Evolutionary conservation across 768 basidiomycete species (phyloP).

Genomic region (Lactarius akahatsu): DNA sequence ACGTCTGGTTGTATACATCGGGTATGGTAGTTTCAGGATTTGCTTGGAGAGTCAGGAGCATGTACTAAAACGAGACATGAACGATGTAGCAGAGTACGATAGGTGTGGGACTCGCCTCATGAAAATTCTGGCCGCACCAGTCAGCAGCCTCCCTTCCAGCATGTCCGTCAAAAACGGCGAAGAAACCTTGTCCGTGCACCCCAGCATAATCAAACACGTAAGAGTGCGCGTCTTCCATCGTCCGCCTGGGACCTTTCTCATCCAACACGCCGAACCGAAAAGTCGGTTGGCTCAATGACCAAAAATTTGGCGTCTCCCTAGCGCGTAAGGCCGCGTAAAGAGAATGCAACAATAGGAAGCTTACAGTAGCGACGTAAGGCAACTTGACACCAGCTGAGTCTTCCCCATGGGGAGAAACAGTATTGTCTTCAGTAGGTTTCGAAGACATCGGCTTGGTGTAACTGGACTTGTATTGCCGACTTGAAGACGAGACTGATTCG

Average conservation of each 20-base stretch:
- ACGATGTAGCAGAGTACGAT: not conserved
- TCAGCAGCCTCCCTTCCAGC: conserved; percentile 98
- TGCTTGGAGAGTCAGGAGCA: conserved; percentile 69
- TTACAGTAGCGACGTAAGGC: conserved; percentile 28
- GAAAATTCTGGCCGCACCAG: conserved; percentile 97
- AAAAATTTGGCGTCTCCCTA: conserved; percentile 67
- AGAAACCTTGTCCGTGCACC: conserved; percentile 94
- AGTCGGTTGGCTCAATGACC: conserved; percentile 59
- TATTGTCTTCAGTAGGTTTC: conserved; percentile 6
- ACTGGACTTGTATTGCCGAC: not conserved
- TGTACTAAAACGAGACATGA: conserved; percentile 42
- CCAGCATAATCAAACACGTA: conserved; percentile 93
- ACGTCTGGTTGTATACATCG: conserved; percentile 89
- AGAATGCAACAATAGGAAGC: not conserved
- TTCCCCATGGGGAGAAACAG: conserved; percentile 15
- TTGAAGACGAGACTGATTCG: not conserved
- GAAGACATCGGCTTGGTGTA: conserved; percentile 13
- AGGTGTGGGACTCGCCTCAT: conserved; percentile 56
- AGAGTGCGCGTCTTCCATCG: conserved; percentile 97
- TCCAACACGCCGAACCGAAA: conserved; percentile 63
- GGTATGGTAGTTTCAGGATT: conserved; percentile 64
- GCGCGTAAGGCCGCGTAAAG: conserved; percentile 10
- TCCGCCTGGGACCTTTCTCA: conserved; percentile 85
- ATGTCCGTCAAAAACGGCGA: conserved; percentile 97
- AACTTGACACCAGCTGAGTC: not conserved